Conservation (phyloP, 2,329 filamentous ascomycete genomes). For the Hypoxylon sp. region DNA sequence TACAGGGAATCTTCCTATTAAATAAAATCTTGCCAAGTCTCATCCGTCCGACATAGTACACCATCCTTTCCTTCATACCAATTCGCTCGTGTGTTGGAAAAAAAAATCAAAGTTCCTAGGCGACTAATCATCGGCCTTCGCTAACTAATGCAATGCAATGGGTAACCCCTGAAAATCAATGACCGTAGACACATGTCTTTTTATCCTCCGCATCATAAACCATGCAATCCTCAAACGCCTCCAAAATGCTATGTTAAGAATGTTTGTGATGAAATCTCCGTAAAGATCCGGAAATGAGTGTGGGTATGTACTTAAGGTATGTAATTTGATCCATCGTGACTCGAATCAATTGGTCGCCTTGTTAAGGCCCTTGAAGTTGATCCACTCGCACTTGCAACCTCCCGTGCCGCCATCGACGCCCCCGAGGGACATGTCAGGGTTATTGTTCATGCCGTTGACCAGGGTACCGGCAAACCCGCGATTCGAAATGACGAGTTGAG, state of each 20-base stretch:
- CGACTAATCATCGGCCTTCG: not conserved
- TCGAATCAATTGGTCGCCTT: conserved; percentile 8
- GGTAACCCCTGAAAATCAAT: conserved; percentile 1
- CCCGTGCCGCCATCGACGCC: conserved; percentile 75
- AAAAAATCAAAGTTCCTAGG: not conserved
- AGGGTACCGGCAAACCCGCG: conserved; percentile 66
- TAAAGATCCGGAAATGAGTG: not conserved
- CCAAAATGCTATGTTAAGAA: not conserved
- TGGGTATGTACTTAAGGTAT: not conserved
- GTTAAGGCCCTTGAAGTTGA: conserved; percentile 61
- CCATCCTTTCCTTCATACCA: not conserved
- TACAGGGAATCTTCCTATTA: not conserved
- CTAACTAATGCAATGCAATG: conserved; percentile 5
- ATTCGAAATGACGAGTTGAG: conserved; percentile 64
- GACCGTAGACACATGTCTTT: not conserved
- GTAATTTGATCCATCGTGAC: not conserved
- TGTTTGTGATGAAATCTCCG: not conserved
- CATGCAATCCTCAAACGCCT: not conserved
- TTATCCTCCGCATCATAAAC: not conserved
- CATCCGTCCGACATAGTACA: not conserved
- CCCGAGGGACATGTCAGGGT: conserved; percentile 64
- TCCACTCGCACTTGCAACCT: conserved; percentile 74
- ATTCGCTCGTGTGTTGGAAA: not conserved
- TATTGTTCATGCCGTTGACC: conserved; percentile 65
- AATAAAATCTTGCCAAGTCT: not conserved